A percentile compares a stretch with the other conserved stretches of the same genome.
phyloP scores from a whole-genome alignment of 2,329 filamentous ascomycete species.

The Fusarium sp. region DNA sequence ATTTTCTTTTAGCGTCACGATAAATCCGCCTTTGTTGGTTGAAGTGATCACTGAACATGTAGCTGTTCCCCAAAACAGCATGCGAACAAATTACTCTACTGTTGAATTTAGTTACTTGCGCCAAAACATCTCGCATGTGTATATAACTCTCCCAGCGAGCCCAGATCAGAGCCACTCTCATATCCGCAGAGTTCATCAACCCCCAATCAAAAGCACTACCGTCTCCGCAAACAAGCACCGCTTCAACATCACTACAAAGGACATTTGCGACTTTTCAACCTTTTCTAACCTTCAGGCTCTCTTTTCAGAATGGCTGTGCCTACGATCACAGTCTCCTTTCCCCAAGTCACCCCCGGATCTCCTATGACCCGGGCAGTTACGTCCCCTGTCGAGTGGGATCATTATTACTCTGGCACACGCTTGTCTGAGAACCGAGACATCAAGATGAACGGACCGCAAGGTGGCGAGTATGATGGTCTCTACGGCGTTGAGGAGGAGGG shows the following conservation, averaged over 20 bases:
- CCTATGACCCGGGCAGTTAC: neutral
- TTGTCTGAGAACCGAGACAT: neutral
- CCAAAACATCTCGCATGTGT: fast-evolving
- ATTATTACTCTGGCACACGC: neutral
- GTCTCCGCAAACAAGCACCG: neutral
- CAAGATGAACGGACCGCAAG: neutral
- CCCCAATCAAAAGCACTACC: neutral
- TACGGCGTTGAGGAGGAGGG: neutral
- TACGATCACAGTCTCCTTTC: neutral
- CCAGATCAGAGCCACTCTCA: neutral
- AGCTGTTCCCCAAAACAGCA: neutral
- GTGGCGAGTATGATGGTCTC: fast-evolving
- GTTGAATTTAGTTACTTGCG: fast-evolving
- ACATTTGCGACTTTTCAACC: neutral
- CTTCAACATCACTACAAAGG: neutral
- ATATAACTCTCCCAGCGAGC: neutral
- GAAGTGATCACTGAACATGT: neutral
- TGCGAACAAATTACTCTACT: neutral
- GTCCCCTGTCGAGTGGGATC: neutral
- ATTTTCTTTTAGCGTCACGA: neutral
- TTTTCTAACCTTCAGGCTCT: too few relatives aligned
- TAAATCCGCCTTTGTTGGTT: neutral
- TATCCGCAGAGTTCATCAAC: neutral
- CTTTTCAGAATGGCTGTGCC: neutral
- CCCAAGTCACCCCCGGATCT: neutral